A percentile compares a stretch with the other conserved stretches of the same genome.
Evolutionary conservation across 2,329 filamentous ascomycete genomes (phyloP).

Genomic region (Colletotrichum ledebouriae): DNA sequence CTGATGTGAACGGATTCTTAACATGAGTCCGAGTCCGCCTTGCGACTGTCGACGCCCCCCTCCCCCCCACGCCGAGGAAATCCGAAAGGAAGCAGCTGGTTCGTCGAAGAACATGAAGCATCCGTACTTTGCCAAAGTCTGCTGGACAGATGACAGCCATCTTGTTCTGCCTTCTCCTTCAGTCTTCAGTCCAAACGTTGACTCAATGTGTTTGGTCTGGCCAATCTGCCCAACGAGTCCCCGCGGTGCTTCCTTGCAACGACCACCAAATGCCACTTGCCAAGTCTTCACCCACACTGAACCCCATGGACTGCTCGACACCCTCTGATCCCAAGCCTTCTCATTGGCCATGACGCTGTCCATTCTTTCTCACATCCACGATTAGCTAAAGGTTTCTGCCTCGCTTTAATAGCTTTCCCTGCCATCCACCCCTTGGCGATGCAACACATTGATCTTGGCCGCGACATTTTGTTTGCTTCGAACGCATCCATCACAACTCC

Average conservation of each 20-base stretch:
- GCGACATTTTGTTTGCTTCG: constrained; percentile 36
- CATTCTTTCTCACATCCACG: constrained; percentile 20
- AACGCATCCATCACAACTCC: constrained; percentile 33
- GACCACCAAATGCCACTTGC: constrained; percentile 12
- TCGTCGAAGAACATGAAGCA: constrained; percentile 25
- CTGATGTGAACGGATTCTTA: not conserved
- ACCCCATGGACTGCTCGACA: constrained; percentile 20
- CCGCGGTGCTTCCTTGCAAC: not conserved
- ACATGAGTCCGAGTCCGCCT: constrained; percentile 7
- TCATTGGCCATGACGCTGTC: constrained; percentile 4
- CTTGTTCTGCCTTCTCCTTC: not conserved
- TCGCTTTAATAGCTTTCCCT: constrained; percentile 23
- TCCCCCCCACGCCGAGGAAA: too few species aligned
- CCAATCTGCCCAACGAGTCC: not conserved
- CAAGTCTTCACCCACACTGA: constrained; percentile 29
- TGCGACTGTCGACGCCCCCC: not conserved
- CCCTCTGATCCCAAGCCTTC: constrained; percentile 8
- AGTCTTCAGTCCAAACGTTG: not conserved
- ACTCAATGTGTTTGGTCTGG: constrained; percentile 9
- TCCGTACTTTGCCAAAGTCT: constrained; percentile 12
- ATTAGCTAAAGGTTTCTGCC: constrained; percentile 6
- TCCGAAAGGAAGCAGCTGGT: constrained; percentile 23
- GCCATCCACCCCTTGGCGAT: constrained; percentile 25
- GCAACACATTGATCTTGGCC: constrained; percentile 33
- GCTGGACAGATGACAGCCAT: constrained; percentile 35